A percentile compares a stretch with the other conserved stretches of the same genome.
Conservation (phyloP, 148 eudicot species). For the Fagopyrum tataricum region DNA sequence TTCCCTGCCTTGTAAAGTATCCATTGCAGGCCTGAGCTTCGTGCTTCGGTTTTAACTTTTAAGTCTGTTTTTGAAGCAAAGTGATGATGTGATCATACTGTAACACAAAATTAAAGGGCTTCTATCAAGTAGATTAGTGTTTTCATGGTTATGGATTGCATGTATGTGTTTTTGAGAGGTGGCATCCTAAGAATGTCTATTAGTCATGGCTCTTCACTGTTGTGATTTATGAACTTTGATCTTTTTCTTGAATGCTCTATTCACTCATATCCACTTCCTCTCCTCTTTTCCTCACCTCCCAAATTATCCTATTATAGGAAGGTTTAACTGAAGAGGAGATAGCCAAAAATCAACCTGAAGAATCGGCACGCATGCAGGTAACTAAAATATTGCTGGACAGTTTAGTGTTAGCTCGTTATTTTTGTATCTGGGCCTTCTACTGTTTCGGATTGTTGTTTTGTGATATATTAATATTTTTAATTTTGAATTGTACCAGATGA, state of each 20-base stretch:
- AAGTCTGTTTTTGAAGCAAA: background rate
- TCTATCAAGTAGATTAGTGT: background rate
- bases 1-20: background rate
- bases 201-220: background rate
- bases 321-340: conserved; percentile 89
- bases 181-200: background rate
- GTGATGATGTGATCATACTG: background rate
- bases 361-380: conserved; percentile 70
- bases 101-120: background rate
- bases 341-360: conserved; percentile 80
- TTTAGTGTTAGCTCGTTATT: no score
- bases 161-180: background rate
- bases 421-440: background rate
- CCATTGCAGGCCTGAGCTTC: background rate
- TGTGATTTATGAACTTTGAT: background rate
- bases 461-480: background rate
- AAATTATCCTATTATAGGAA: conserved; percentile 32
- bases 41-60: background rate
- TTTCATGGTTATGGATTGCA: background rate
- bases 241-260: background rate
- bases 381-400: no score
- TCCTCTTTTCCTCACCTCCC: background rate
- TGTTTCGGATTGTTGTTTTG: background rate
- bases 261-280: background rate
- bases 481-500: conserved; percentile 48